A percentile compares a stretch with the other conserved stretches of the same genome.
These are phyloP conservation scores for Diaporthe citri DNA, from an alignment of 2,329 filamentous ascomycete genomes.

Conservation along the genomic window DNA sequence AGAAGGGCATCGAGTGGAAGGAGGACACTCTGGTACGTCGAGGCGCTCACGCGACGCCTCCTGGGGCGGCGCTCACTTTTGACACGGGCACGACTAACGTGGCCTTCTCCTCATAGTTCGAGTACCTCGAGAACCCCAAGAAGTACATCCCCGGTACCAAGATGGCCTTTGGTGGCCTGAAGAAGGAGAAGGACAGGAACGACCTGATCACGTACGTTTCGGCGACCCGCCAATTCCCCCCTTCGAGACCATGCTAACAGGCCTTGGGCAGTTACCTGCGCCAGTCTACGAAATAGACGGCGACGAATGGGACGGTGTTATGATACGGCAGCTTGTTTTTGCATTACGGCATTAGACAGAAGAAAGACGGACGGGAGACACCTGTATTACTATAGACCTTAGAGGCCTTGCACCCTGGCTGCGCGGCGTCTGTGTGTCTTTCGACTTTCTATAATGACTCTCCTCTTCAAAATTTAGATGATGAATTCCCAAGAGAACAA, in stretches of 20 bases:
- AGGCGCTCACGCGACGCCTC: neutral
- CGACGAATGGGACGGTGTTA: constrained; percentile 37
- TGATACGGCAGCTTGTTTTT: constrained; percentile 40
- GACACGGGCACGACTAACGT: constrained; percentile 10
- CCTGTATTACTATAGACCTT: constrained; percentile 42
- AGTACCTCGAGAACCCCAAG: constrained; percentile 99
- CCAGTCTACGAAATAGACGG: constrained; percentile 76
- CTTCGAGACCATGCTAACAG: constrained; percentile 14
- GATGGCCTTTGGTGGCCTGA: constrained; percentile 99
- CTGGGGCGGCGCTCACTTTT: neutral
- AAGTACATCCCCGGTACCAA: constrained; percentile 99
- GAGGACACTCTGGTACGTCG: constrained; percentile 82
- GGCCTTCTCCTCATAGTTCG: constrained; percentile 66
- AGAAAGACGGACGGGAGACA: constrained; percentile 34
- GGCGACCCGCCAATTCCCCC: constrained; percentile 41
- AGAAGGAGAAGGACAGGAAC: constrained; percentile 99
- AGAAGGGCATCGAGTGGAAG: constrained; percentile 91
- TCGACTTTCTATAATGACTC: constrained; percentile 41
- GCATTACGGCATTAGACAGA: constrained; percentile 45
- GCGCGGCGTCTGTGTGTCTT: constrained; percentile 40
- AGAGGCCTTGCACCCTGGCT: constrained; percentile 38
- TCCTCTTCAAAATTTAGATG: constrained; percentile 41
- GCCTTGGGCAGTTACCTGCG: constrained; percentile 70
- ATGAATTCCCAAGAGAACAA: constrained; percentile 14
- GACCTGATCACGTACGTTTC: constrained; percentile 93